Evolutionary conservation across 805 yeast genomes (phyloP), one percentile per base, ranked within the genome.

Genomic region (Maudiozyma barnettii): DNA sequence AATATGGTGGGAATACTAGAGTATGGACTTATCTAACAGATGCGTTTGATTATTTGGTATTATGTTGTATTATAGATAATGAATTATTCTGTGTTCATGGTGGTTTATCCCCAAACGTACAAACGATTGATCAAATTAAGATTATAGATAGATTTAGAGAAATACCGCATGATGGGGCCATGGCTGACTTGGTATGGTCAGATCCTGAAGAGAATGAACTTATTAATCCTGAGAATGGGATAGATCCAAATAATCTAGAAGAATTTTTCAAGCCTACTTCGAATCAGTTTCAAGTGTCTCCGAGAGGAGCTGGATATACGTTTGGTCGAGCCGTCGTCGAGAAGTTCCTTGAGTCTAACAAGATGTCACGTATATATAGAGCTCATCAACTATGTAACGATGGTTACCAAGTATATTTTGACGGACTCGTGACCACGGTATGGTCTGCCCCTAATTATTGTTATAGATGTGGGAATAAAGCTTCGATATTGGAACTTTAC

Each of bases 361-460:
- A 76, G 33, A 80, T 89, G 75, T 80, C 78, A 29, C 91, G 86
- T 61, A 82, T 93, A 46, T 76, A 89, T 41, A 70, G 99, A 40
- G 99, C 99, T 0, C 99, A 93, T 63, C 99, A 93, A 64, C 71
- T 93, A 37, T 95, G 99, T 63, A 93, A 93, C 59, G 96, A 91
- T 59, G 99, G 99, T 1, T 93, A 81, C 60, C 96, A 91, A 54
- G 81, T 87, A 45, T 81, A 90, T 59, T 93, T 95, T 77, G 79
- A 80, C 48, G 97, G 96, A 3, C 75, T 84, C 52, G 86, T 95
- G 41, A 82, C 95, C 35, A 93, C 99, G 0, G 98, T 93, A 7
- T 93, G 99, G 99, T 82, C 93, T 0, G 99, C 99, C 0, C 99
- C 99, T 0, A 93, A 93, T 61, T 93, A 93, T 62, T 93, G 99